Evolutionary conservation across 331 rosid species (phyloP), one percentile per base, ranked within the genome.

Genomic region (Stylosanthes scabra): DNA sequence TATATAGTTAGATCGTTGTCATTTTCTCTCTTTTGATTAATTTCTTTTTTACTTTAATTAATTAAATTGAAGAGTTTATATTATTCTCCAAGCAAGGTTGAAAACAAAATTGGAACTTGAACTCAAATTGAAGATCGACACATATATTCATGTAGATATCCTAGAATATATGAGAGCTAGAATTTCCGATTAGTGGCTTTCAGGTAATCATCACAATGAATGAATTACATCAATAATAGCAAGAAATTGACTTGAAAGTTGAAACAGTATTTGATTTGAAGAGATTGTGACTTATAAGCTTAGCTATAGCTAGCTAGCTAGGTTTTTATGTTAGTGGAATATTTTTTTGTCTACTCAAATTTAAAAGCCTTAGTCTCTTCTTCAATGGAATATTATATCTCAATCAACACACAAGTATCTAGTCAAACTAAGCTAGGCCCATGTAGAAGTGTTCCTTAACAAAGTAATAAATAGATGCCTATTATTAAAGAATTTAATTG

Each of bases 341-440:
- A 77, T 68, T 80, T 29, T 29, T 80, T 3, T 71, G 83, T 80
- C 78, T 34, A 9, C 37, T 77, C 81, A 77, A 78, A 68, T 73
- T 52, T 70, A 58, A 73, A 47, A 29, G 34, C 34, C 34, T 29
- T 29, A 29, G 70, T 57, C 37, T 14, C 59, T 56, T 72, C 42
- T 13, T n/a, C n/a, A n/a, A 34, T 68, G 78, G 85, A 84, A 80
- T 80, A 76, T 68, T 68, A 68, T 69, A 83, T 72, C 46, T 63
- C 40, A 74, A 65, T 66, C 63, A 73, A n/a, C n/a, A 65, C 68
- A 63, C 74, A 60, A 66, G 65, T 65, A 72, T 81, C 80, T 8
- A 76, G 82, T 80, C 83, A 83, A 83, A 68, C n/a, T n/a, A n/a
- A n/a, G n/a, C 71, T 62, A 67, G 80, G 74, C 78, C 72, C 81